Evolutionary conservation across 148 eudicot genomes (phyloP).

Genomic region (Rheum nobile): DNA sequence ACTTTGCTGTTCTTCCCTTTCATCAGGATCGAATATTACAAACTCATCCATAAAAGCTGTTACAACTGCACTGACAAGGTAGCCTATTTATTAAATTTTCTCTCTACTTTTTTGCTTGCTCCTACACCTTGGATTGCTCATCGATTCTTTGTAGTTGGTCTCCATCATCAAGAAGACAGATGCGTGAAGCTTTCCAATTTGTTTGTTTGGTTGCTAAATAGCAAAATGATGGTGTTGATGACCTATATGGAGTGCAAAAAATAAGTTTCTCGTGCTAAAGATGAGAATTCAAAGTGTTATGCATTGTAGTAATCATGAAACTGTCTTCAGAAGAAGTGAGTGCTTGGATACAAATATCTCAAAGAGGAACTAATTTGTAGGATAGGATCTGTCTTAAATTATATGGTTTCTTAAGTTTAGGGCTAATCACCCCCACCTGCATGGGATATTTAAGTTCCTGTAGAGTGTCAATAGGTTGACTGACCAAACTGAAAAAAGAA

Average conservation of each 20-base stretch:
- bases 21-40: constrained; percentile 31
- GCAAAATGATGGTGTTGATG: neutral
- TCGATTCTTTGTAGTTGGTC: neutral
- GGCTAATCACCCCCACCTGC: neutral
- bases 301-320: neutral
- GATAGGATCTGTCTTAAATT: neutral
- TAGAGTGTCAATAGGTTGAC: neutral
- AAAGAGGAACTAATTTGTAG: neutral
- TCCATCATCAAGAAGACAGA: neutral
- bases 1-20: constrained; percentile 42
- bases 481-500: neutral
- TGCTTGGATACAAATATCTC: neutral
- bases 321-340: neutral
- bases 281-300: neutral
- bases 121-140: neutral
- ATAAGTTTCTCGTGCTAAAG: neutral
- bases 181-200: neutral
- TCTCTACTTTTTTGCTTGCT: neutral
- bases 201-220: neutral
- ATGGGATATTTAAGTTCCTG: neutral
- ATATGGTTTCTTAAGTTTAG: neutral
- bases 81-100: constrained; percentile 3
- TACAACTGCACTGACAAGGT: constrained; percentile 53
- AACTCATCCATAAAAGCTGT: constrained; percentile 39
- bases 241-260: neutral